Evolutionary conservation across 768 basidiomycete genomes (phyloP), one percentile per base, ranked within the genome.

Genomic region (Phlegmacium glaucopus): DNA sequence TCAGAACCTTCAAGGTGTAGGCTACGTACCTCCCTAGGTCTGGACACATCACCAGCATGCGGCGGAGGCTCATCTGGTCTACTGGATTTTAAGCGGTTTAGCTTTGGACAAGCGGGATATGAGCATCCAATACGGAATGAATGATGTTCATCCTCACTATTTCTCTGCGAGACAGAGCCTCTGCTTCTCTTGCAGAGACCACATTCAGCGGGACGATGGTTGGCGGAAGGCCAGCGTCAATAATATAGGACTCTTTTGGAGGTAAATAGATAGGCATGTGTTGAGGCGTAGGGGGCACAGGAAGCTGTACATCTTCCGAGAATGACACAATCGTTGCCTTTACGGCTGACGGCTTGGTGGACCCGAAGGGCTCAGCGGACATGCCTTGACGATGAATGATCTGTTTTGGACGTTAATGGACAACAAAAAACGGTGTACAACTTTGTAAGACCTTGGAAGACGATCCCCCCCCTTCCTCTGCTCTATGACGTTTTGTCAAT

Each of bases 401-500:
- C 52, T 54, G 26, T 39, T 18, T 16, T 13, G 42, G 36, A 5
- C 22, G 22, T 26, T 30, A 40, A 40, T 39, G 15, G 17, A 39
- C 18, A 16, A 43, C 18, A 40, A 30, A 34, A 41, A 45, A 36
- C n/a, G 43, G 42, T 9, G 4, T 11, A 46, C 25, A 32, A 22
- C 22, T 10, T 22, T 10, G 7, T 16, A 43, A 37, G 40, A 56
- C 58, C 51, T 53, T 56, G 11, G 57, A 48, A 47, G 60, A 51
- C 27, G 56, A 16, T 7, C 54, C 60, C 30, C 54, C 60, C 30
- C 59, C 65, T 42, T 71, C 72, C 28, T 74, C 72, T 11, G 65
- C 61, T 36, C 66, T 65, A 49, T 67, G 55, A 25, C 67, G 69
- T 48, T 62, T 68, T 48, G 69, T 65, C 34, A 58, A 44, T 15